Evolutionary conservation across 352 stramenopile genomes (phyloP), one percentile per base, ranked within the genome.

Genomic region (Pythium aphanidermatum): DNA sequence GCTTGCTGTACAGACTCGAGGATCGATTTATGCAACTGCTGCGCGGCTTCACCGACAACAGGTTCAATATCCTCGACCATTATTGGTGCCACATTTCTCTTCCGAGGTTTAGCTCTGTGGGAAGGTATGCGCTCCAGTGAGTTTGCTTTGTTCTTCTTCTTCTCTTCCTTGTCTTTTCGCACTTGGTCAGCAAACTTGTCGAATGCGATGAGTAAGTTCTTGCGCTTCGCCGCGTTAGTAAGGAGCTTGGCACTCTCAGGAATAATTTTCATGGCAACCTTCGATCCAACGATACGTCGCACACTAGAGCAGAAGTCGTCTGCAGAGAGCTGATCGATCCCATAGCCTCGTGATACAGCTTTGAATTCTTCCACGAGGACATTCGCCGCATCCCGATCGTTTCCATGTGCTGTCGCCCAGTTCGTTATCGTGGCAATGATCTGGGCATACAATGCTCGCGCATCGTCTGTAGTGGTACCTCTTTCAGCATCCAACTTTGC

Each of bases 1-100:
- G 80, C 75, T 11, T 75, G 58, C 26, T 88, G 57, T 2, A 93
- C 80, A 0, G 74, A 69, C 45, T 93, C 79, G 27, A 93, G 46
- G 34, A 93, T 92, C 14, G 82, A 90, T 43, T 83, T 86, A 54
- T 93, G 82, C 16, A 93, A 61, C 37, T 91, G 59, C 32, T 83
- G 71, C 1, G 82, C 82, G 16, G 83, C 82, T 54, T 93, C 82
- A 13, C 82, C 82, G 14, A 92, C 74, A 11, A 93, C 79, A 7
- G 82, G 82, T 36, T 91, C 74, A 19, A 93, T 82, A 37, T 93
- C 76, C 42, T 91, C 67, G 9, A 93, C 69, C 20, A 83, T 63
- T 3, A 79, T 55, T n/a, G 62, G 46, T 0, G 58, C 35, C 0
- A 52, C 26, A 39, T 76, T 82, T 32, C 65, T 80, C 34, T 56